Conservation (phyloP, 2,329 filamentous ascomycete genomes). For the Aspergillus piperis region DNA sequence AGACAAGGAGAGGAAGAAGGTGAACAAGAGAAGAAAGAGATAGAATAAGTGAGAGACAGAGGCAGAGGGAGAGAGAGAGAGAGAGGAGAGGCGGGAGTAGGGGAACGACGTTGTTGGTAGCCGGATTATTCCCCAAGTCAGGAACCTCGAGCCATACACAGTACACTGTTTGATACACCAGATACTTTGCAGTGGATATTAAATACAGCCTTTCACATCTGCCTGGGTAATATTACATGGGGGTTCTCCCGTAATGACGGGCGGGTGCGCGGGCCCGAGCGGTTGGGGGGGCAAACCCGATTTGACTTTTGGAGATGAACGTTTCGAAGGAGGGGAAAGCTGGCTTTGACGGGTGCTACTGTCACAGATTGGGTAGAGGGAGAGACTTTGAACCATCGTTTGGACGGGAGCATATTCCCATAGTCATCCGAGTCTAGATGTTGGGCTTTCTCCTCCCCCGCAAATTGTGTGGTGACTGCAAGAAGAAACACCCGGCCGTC, state of each 20-base stretch:
- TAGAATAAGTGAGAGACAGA: slow-evolving; percentile 16
- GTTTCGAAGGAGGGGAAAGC: neutral
- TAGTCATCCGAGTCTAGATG: too few species aligned
- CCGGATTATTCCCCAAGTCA: neutral
- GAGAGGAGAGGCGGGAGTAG: slow-evolving; percentile 11
- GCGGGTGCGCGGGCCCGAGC: slow-evolving; percentile 19
- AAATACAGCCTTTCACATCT: neutral
- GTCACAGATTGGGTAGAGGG: too few species aligned
- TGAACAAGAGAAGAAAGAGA: slow-evolving; percentile 19
- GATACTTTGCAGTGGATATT: neutral
- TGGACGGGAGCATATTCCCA: too few species aligned
- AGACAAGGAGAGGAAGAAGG: slow-evolving; percentile 20
- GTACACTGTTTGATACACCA: too few species aligned
- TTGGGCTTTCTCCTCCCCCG: too few species aligned
- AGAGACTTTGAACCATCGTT: too few species aligned
- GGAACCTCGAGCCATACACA: neutral
- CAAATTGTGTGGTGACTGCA: too few species aligned
- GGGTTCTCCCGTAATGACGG: slow-evolving; percentile 15
- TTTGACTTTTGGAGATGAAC: neutral
- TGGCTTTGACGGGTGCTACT: neutral
- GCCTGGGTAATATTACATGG: slow-evolving; percentile 1
- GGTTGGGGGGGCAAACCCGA: slow-evolving; percentile 7
- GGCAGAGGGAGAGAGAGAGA: neutral
- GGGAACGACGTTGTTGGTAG: neutral
- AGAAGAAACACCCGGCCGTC: too few species aligned